Evolutionary conservation across 2,329 filamentous ascomycete genomes (phyloP).

Genomic region (Sphaerulina vaccinii): DNA sequence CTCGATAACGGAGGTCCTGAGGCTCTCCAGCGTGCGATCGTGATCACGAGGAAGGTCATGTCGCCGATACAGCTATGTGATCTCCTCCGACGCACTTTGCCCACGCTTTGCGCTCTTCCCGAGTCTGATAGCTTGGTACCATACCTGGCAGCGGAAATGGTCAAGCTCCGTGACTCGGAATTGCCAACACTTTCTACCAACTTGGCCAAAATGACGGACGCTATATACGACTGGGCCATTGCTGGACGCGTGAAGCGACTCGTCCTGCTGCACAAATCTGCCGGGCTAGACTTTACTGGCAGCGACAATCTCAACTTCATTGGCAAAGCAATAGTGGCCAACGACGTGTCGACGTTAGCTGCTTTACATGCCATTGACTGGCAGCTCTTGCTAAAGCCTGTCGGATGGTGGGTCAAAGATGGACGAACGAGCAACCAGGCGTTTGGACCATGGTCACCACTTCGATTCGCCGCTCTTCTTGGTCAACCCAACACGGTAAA

Average conservation of each 20-base stretch:
- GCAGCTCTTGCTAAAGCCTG: neutral
- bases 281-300: neutral
- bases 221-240: neutral
- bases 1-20: neutral
- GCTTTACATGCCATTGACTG: neutral
- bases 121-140: neutral
- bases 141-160: neutral
- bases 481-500: neutral
- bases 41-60: neutral
- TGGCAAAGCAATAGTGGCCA: neutral
- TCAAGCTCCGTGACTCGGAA: neutral
- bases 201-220: neutral
- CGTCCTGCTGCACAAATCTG: neutral
- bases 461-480: constrained; percentile 1
- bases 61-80: neutral
- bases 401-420: neutral
- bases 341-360: neutral
- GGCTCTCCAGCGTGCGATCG: neutral
- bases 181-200: neutral
- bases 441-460: neutral
- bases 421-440: neutral
- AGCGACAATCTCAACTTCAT: neutral
- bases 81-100: neutral
- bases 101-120: neutral
- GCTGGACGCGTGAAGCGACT: neutral